Percentiles rank a stretch among this genome's conserved stretches.
Conservation (phyloP, 768 basidiomycete species). For the Chiua virens region DNA sequence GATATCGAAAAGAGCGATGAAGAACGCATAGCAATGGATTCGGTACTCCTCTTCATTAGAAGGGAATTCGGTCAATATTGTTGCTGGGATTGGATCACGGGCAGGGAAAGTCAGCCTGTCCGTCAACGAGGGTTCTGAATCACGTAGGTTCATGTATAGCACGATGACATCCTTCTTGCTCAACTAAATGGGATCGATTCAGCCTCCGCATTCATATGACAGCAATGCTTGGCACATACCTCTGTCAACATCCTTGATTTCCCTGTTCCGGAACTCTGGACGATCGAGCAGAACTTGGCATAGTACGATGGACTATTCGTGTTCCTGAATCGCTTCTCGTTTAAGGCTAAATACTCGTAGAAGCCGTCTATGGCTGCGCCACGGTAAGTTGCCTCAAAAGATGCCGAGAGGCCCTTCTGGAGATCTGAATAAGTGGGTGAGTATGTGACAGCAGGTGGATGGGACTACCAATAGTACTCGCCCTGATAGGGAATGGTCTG, state of each 20-base stretch:
- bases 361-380: constrained; percentile 2
- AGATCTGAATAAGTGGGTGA: too few species aligned
- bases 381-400: background rate
- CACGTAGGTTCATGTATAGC: background rate
- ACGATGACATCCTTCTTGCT: background rate
- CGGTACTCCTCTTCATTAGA: background rate
- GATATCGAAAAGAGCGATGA: background rate
- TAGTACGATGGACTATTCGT: background rate
- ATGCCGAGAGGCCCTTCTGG: background rate
- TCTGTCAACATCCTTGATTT: constrained; percentile 14
- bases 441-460: too few species aligned
- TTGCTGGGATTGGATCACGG: background rate
- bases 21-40: background rate
- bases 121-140: too few species aligned
- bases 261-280: constrained; percentile 15
- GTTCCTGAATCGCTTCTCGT: background rate
- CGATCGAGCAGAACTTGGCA: constrained; percentile 9
- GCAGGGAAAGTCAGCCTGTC: background rate
- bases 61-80: background rate
- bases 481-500: too few species aligned
- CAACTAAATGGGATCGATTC: background rate
- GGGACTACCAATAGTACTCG: too few species aligned
- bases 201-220: background rate
- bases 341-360: constrained; percentile 5
- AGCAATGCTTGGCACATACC: background rate